Base-by-base conservation (phyloP, 2,329 filamentous ascomycete genomes). In the Aspergillus tamarii region DNA sequence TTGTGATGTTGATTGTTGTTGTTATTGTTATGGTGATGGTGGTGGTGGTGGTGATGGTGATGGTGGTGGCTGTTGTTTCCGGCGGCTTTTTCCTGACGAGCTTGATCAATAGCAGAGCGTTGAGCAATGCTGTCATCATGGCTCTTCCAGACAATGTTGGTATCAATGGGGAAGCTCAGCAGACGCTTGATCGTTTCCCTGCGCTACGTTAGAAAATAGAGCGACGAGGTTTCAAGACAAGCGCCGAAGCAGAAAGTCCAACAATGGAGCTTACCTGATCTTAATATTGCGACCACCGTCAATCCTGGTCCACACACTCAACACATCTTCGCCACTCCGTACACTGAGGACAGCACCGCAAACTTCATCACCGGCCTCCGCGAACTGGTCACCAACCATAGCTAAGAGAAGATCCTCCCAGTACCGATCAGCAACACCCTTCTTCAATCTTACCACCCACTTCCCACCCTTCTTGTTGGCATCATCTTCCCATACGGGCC, bases 401-500 rank as follows among this genome's bases (percentile, higher is more conserved):
- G 93, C 93, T 72, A 98, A 84, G 64, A 98, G 83, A 57, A 98
- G 84, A 75, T 97, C 92, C 82, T 99, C 95, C 93, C 95, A 99
- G 79, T 96, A 97, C 61, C 94, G 89, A 79, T 98, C 95, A 21
- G 93, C 92, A 23, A 99, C 92, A 30, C 95, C 95, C 84, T 99
- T 99, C 87, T 97, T 97, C 76, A 99, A 83, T 69, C 94, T 87
- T 77, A 99, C 89, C 69, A 97, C 94, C 94, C 94, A 99, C 82
- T 99, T 99, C 58, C 95, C 95, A 60, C 95, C 95, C 70, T 89
- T 91, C 79, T 93, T 95, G 82, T 99, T 99, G 77, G 96, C 93
- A 54, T 97, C 93, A 72, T 99, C 95, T 79, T 99, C 95, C 95
- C 95, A 99, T 71, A 99, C 95, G 26, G 95, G 95, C 65, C 95